A percentile compares a stretch with the other conserved stretches of the same genome.
Evolutionary conservation across 441 rosid genomes (phyloP).

Genomic region (Sinapis alba): DNA sequence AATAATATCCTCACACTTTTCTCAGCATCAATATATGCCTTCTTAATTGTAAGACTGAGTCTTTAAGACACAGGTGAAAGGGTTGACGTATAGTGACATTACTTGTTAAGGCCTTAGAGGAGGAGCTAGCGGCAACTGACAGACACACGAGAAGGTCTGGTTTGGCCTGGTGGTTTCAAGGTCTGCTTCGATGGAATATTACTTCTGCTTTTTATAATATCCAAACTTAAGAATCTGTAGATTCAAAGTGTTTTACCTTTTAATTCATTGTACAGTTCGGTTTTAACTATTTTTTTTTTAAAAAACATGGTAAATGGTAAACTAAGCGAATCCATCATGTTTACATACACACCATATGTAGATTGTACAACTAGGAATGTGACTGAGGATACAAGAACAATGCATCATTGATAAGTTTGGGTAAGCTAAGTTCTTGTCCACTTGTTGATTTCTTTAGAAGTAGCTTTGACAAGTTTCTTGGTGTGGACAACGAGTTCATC

Average conservation of each 20-base stretch:
- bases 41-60: not conserved
- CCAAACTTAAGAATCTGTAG: constrained; percentile 1
- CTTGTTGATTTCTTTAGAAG: constrained; percentile 76
- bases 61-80: constrained; percentile 12
- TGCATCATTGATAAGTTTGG: not conserved
- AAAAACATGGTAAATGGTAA: too few relatives aligned
- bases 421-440: constrained; percentile 53
- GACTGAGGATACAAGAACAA: constrained; percentile 16
- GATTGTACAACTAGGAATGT: constrained; percentile 5
- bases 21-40: not conserved
- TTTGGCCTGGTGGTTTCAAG: constrained; percentile 43
- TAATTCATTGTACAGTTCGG: too few relatives aligned
- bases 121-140: constrained; percentile 53
- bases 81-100: constrained; percentile 15
- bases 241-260: too few relatives aligned
- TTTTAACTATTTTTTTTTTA: too few relatives aligned
- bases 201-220: constrained; percentile 40
- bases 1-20: not conserved
- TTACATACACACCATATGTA: constrained; percentile 4
- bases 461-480: constrained; percentile 62
- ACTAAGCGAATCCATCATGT: constrained; percentile 1
- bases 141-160: constrained; percentile 60
- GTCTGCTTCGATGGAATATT: constrained; percentile 56
- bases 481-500: constrained; percentile 65
- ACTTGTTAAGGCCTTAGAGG: constrained; percentile 64